phyloP scores from a whole-genome alignment of 225 moss, liverwort and hornwort species.

The Polytrichum formosum region DNA sequence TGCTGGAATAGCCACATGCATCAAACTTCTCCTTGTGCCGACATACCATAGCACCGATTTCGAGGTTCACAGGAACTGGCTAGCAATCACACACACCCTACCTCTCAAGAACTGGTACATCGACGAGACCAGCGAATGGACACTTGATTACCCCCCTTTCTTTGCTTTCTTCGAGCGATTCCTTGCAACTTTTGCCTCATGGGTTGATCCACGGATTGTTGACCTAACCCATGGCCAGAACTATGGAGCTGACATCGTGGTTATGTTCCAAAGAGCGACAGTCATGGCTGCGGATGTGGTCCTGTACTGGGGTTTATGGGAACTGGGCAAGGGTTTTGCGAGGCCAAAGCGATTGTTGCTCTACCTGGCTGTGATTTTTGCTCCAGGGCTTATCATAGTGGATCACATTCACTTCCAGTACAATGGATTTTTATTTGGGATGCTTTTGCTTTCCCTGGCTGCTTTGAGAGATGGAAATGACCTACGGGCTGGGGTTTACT shows the following conservation, averaged over 20 bases:
- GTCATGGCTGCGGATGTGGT: constrained; percentile 67
- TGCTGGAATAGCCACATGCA: constrained; percentile 57
- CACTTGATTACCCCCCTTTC: constrained; percentile 95
- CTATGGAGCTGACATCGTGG: constrained; percentile 26
- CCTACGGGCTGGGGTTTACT: constrained; percentile 63
- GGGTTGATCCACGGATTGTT: constrained; percentile 66
- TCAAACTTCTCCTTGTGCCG: constrained; percentile 80
- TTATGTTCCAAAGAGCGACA: constrained; percentile 65
- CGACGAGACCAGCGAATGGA: constrained; percentile 88
- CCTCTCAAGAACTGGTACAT: constrained; percentile 75
- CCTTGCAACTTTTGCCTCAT: constrained; percentile 58
- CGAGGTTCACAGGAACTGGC: constrained; percentile 93
- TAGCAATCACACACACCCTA: constrained; percentile 81
- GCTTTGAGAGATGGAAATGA: constrained; percentile 71
- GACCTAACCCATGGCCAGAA: constrained; percentile 56
- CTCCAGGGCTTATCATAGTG: constrained; percentile 84
- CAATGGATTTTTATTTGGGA: constrained; percentile 86
- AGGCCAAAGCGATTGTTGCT: constrained; percentile 38
- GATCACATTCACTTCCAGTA: constrained; percentile 98
- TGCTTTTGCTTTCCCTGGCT: constrained; percentile 74
- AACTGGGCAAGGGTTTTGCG: constrained; percentile 36
- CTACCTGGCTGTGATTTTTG: constrained; percentile 61
- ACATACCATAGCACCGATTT: constrained; percentile 94
- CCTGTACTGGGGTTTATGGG: constrained; percentile 72
- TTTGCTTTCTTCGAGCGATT: constrained; percentile 85